These are phyloP conservation scores for Monascus purpureus DNA, from an alignment of 495 filamentous ascomycete genomes.

Conservation along the genomic window DNA sequence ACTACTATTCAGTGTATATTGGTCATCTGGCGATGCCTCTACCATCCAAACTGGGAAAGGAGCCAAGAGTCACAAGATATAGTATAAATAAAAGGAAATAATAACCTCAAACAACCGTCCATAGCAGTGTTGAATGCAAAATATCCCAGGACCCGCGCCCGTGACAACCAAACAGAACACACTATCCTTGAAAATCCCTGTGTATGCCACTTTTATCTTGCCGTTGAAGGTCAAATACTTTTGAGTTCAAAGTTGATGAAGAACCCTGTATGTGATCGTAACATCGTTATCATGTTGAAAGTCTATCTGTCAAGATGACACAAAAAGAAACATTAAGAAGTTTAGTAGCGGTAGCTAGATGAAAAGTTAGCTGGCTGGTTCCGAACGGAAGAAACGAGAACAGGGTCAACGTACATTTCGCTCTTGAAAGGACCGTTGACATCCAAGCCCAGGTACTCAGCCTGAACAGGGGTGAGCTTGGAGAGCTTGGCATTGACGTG, in stretches of 20 bases:
- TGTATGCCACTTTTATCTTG: constrained; percentile 36
- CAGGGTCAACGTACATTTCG: constrained; percentile 39
- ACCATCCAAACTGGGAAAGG: too few relatives aligned
- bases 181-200: constrained; percentile 20
- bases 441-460: constrained; percentile 81
- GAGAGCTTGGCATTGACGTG: constrained; percentile 94
- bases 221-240: constrained; percentile 55
- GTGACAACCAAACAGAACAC: constrained; percentile 17
- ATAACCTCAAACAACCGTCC: too few relatives aligned
- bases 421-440: constrained; percentile 87
- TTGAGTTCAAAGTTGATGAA: constrained; percentile 35
- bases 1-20: too few relatives aligned
- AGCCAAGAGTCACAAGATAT: too few relatives aligned
- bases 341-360: constrained; percentile 41
- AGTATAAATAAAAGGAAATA: too few relatives aligned
- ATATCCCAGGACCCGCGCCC: constrained; percentile 27
- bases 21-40: too few relatives aligned
- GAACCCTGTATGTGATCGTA: constrained; percentile 38
- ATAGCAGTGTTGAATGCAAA: constrained; percentile 34
- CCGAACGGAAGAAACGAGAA: not conserved
- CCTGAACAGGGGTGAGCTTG: constrained; percentile 69
- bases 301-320: constrained; percentile 30
- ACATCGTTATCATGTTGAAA: constrained; percentile 53
- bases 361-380: constrained; percentile 3
- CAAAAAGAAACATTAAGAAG: constrained; percentile 8